Base-by-base conservation (phyloP, 225 moss, liverwort and hornwort genomes). In the Bryoerythrophyllum caledonicum region DNA sequence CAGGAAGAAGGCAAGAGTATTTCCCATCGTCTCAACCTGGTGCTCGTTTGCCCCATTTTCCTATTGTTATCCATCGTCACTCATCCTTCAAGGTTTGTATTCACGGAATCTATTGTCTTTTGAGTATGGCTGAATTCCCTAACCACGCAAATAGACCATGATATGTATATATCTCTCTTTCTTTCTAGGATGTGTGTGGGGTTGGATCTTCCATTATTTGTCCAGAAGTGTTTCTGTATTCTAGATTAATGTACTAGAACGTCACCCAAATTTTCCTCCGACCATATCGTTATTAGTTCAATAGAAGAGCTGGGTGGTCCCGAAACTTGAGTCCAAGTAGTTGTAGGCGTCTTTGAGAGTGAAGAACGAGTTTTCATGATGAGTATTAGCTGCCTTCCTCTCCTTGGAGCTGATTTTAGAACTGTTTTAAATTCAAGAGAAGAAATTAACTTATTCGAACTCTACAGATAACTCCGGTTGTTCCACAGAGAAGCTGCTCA, bases 21-120 rank as follows among this genome's bases (percentile, higher is more conserved):
- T 19, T 80, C 44, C 95, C 99, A 41, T 99, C 99, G 74, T 81
- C 88, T 79, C 84, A 75, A 78, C 89, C 99, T 78, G 99, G 99
- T 64, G 64, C 80, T 49, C 95, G 95, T 16, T 74, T 95, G 70
- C 93, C 99, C 30, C 99, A 99, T 82, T 84, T 84, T 41, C 81
- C 77, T 51, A 82, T 99, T 62, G 70, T 53, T 1, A 59, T 74
- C 44, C 68, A 70, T 71, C 79, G 83, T 40, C 73, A 77, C 78
- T 27, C 60, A 24, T 69, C 71, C 63, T 82, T 54, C 49, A 78
- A 86, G 90, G 96, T 96, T 84, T 58, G 73, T 35, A 67, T 27
- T 51, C 10, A 48, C 52, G 55, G 49, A 34, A 28, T 52, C 55
- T 69, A 60, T 5, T 60, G 0, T 46, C 11, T 32, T 63, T 7